These are phyloP conservation scores for Plasmopara viticola DNA, from an alignment of 352 stramenopile species.

Conservation along the genomic window DNA sequence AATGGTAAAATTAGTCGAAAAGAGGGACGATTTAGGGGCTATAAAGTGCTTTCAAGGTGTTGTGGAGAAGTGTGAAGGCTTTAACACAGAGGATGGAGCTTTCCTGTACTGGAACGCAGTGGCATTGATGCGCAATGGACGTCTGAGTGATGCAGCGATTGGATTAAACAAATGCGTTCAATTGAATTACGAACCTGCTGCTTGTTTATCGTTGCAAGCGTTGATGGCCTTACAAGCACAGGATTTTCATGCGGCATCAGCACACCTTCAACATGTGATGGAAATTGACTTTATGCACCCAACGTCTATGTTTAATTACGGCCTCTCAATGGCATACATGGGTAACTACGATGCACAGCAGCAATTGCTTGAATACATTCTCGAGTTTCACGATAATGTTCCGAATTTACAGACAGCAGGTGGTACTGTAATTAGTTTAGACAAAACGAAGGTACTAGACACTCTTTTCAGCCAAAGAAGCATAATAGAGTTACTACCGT, in stretches of 20 bases:
- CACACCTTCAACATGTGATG: slow-evolving; percentile 47
- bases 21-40: slow-evolving; percentile 19
- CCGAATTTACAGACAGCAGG: slow-evolving; percentile 3
- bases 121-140: slow-evolving; percentile 28
- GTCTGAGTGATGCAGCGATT: slow-evolving; percentile 9
- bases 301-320: slow-evolving; percentile 61
- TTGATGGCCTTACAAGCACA: slow-evolving; percentile 27
- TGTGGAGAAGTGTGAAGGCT: slow-evolving; percentile 1
- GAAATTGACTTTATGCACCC: slow-evolving; percentile 47
- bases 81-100: slow-evolving; percentile 3
- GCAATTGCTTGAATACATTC: slow-evolving; percentile 52
- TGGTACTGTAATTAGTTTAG: neutral
- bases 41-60: slow-evolving; percentile 27
- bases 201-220: slow-evolving; percentile 48
- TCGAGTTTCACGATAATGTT: slow-evolving; percentile 8
- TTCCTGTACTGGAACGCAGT: slow-evolving; percentile 60
- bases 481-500: slow-evolving; percentile 17
- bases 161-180: slow-evolving; percentile 42
- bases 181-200: slow-evolving; percentile 38
- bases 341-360: slow-evolving; percentile 39
- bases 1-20: slow-evolving; percentile 28
- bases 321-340: slow-evolving; percentile 49
- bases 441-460: neutral
- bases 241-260: slow-evolving; percentile 36
- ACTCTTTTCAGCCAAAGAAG: slow-evolving; percentile 19